Evolutionary conservation across 2,329 filamentous ascomycete genomes (phyloP), one percentile per base, ranked within the genome.

Genomic region (Leptographium procerum): DNA sequence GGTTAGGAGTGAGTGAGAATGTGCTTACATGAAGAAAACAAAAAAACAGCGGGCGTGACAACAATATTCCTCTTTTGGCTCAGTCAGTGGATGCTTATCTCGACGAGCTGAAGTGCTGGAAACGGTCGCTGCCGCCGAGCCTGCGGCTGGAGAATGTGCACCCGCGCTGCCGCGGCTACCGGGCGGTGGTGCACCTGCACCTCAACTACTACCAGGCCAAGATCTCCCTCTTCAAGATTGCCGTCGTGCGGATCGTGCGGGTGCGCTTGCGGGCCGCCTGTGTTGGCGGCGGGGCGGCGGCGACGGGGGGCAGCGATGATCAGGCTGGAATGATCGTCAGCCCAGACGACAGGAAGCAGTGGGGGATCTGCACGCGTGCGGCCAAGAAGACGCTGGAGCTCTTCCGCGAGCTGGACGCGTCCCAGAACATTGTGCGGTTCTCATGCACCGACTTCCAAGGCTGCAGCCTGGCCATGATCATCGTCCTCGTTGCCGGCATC

Each of bases 361-460:
- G 28, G 29, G n/a, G 29, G 11, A n/a, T 33, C 14, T 54, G 52
- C 52, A 22, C 8, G 19, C 31, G 22, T 31, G 31, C 52, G n/a
- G 52, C 52, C 52, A 54, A 26, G 31, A 54, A 54, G 11, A 54
- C 22, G n/a, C 52, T 54, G 16, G n/a, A 19, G 19, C 31, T 54
- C 2, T 54, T 54, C n/a, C 19, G 22, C 19, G 19, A 10, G 19
- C 31, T 54, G 31, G 22, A 22, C 31, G 52, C n/a, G 31, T 28
- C 47, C 24, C 24, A 26, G 4, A 55, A 28, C 53, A 24, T 55
- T 6, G 11, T n/a, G 4, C 34, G 34, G 4, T 55, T 55, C 36
- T 55, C 53, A 4, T 55, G 10, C 24, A 55, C 53, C 36, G 53
- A 55, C 40, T 55, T 55, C 40, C 53, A 55, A 28, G 53, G 34